Evolutionary conservation across 176 grass and related monocot species (phyloP).

Genomic region (Leersia perrieri): DNA sequence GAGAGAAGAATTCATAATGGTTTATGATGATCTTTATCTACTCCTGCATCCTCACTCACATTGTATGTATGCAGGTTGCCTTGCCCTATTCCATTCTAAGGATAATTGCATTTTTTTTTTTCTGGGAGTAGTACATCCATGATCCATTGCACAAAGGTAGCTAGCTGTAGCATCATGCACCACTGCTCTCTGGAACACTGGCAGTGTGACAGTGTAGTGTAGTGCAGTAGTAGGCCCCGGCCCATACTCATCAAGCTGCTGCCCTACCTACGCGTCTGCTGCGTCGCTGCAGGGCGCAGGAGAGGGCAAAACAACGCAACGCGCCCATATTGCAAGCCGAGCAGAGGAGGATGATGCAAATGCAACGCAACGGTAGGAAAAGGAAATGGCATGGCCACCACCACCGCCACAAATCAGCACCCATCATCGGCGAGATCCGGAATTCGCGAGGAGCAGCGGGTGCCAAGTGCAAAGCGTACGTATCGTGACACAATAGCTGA

Average conservation of each 20-base stretch:
- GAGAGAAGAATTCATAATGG: background rate
- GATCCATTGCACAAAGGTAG: background rate
- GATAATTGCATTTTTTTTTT: background rate
- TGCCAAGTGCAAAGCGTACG: background rate
- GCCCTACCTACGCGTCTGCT: constrained; percentile 4
- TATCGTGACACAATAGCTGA: constrained; percentile 11
- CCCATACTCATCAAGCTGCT: background rate
- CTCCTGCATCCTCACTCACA: too few species aligned
- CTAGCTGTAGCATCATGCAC: background rate
- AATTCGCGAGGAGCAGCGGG: background rate
- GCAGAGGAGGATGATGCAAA: too few species aligned
- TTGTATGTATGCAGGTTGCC: background rate
- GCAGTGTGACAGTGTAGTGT: background rate
- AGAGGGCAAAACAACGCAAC: background rate
- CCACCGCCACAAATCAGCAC: too few species aligned
- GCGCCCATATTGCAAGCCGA: background rate
- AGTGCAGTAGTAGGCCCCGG: background rate
- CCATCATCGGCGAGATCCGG: background rate
- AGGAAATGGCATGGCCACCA: background rate
- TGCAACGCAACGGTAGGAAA: constrained; percentile 6
- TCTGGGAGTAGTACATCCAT: background rate
- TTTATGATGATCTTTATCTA: background rate
- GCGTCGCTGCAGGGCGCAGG: background rate
- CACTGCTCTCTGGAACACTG: background rate
- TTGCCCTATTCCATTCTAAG: background rate